Conservation (phyloP, 176 grass and related monocot species). For the Raddia distichophylla region DNA sequence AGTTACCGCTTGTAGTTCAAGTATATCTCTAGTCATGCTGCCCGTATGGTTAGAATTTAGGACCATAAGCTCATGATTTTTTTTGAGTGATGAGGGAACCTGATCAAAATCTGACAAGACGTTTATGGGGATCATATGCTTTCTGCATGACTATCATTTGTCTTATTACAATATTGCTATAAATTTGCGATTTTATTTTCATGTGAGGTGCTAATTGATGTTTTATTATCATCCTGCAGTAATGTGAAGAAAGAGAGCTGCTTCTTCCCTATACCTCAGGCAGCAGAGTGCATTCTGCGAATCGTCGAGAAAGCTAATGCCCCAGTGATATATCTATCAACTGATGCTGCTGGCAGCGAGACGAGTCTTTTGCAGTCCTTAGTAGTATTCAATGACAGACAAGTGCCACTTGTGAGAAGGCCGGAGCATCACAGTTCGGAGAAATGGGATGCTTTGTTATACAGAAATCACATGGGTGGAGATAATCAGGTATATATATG, state of each 20-base stretch:
- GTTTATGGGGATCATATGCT: background rate
- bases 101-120: background rate
- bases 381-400: slow-evolving; percentile 67
- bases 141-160: slow-evolving; percentile 5
- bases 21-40: background rate
- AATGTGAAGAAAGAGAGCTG: slow-evolving; percentile 95
- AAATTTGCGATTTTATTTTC: background rate
- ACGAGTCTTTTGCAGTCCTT: slow-evolving; percentile 77
- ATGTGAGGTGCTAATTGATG: slow-evolving; percentile 14
- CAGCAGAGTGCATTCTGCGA: slow-evolving; percentile 79
- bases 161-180: background rate
- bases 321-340: slow-evolving; percentile 83
- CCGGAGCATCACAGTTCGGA: slow-evolving; percentile 71
- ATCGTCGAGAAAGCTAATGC: slow-evolving; percentile 71
- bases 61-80: slow-evolving; percentile 17
- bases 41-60: background rate
- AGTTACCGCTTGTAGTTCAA: background rate
- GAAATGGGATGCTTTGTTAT: slow-evolving; percentile 94
- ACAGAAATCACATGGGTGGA: slow-evolving; percentile 73
- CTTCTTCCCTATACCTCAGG: slow-evolving; percentile 93
- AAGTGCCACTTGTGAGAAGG: slow-evolving; percentile 81
- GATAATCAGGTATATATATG: slow-evolving; percentile 63
- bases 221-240: slow-evolving; percentile 48
- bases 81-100: slow-evolving; percentile 4
- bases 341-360: slow-evolving; percentile 82